phyloP scores from a whole-genome alignment of 2,329 filamentous ascomycete species.

The Pseudomassariella vexata region DNA sequence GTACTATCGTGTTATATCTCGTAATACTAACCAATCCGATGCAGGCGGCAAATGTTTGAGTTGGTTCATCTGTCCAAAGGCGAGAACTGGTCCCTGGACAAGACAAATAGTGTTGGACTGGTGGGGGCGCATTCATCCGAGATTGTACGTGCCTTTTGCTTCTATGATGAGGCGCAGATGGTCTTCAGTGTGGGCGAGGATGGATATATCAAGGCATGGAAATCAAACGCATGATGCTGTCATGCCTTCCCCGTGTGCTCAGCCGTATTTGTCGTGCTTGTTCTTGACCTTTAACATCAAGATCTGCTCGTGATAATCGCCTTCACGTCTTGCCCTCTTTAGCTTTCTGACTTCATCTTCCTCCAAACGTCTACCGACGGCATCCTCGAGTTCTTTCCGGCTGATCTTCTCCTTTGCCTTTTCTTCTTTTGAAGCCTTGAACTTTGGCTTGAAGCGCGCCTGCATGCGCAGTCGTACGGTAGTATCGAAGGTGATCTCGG shows the following conservation, averaged over 20 bases:
- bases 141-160: slow-evolving; percentile 58
- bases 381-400: slow-evolving; percentile 75
- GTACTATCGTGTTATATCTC: not conserved
- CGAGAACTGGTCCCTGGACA: slow-evolving; percentile 48
- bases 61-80: slow-evolving; percentile 52
- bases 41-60: slow-evolving; percentile 51
- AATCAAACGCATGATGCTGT: slow-evolving; percentile 26
- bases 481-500: slow-evolving; percentile 60
- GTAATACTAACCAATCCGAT: slow-evolving; percentile 8
- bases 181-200: slow-evolving; percentile 57
- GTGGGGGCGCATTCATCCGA: slow-evolving; percentile 59
- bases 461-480: slow-evolving; percentile 86
- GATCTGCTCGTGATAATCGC: slow-evolving; percentile 82
- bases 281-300: slow-evolving; percentile 84
- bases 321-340: slow-evolving; percentile 78
- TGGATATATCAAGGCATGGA: slow-evolving; percentile 52
- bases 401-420: slow-evolving; percentile 82
- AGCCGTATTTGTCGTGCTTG: slow-evolving; percentile 82
- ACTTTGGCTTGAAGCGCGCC: slow-evolving; percentile 80
- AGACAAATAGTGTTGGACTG: slow-evolving; percentile 51
- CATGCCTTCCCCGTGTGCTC: too few relatives aligned
- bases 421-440: slow-evolving; percentile 75
- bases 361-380: slow-evolving; percentile 67
- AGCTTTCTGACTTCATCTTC: slow-evolving; percentile 82
- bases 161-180: slow-evolving; percentile 53